Evolutionary conservation across 1,139 yeast species (phyloP).

Genomic region (Saccharomyces pastorianus): DNA sequence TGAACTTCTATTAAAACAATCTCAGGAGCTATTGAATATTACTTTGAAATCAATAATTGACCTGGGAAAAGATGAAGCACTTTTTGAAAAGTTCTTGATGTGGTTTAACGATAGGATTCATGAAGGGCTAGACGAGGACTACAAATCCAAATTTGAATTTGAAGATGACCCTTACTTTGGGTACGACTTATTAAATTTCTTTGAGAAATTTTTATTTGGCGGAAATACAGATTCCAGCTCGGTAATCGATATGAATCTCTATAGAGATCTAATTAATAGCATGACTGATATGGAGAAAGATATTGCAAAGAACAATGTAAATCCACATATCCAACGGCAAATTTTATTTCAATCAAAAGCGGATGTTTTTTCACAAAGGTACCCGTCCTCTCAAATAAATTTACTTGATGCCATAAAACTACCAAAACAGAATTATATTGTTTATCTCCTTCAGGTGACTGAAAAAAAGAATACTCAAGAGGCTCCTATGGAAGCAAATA

Average conservation of each 20-base stretch:
- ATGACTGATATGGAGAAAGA: background rate
- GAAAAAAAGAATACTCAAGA: background rate
- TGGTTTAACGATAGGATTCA: constrained; percentile 22
- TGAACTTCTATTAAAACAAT: constrained; percentile 1
- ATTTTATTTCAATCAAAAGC: background rate
- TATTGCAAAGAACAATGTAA: background rate
- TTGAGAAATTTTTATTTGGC: constrained; percentile 6
- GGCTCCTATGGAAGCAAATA: background rate
- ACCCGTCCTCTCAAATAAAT: background rate
- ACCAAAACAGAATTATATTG: background rate
- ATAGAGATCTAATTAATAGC: background rate
- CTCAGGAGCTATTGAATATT: constrained; percentile 3
- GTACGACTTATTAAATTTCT: constrained; percentile 6
- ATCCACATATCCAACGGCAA: background rate
- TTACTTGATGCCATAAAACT: background rate
- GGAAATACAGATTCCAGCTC: background rate
- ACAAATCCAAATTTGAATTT: constrained; percentile 10
- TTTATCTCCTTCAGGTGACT: background rate
- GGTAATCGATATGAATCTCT: background rate
- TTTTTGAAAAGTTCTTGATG: constrained; percentile 12
- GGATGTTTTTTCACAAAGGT: background rate
- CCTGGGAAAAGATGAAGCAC: constrained; percentile 4
- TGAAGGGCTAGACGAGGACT: constrained; percentile 18
- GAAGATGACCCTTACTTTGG: constrained; percentile 7
- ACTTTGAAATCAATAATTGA: constrained; percentile 3